Evolutionary conservation across 2,329 filamentous ascomycete species (phyloP).

Genomic region (Cercospora sp.): DNA sequence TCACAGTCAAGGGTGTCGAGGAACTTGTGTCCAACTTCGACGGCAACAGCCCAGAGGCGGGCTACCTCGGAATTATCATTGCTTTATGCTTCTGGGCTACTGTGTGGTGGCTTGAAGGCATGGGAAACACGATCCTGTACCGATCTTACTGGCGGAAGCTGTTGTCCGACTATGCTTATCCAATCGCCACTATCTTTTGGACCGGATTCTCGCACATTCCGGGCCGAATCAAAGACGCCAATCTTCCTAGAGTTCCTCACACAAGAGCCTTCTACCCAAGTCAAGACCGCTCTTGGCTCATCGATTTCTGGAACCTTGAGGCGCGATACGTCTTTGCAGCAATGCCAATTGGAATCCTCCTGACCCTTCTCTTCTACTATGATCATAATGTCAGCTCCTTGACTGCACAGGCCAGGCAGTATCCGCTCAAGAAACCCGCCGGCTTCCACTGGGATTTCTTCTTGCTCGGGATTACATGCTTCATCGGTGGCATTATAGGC

Average conservation of each 20-base stretch:
- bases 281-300: conserved; percentile 48
- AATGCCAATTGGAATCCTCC: conserved; percentile 54
- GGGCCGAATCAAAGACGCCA: conserved; percentile 46
- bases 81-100: conserved; percentile 55
- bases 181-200: conserved; percentile 56
- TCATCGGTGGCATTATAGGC: conserved; percentile 57
- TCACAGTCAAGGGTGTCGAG: conserved; percentile 56
- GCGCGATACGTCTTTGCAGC: conserved; percentile 56
- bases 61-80: conserved; percentile 53
- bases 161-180: conserved; percentile 56
- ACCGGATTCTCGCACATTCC: conserved; percentile 56
- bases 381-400: conserved; percentile 59
- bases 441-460: conserved; percentile 65
- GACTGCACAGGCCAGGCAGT: conserved; percentile 57
- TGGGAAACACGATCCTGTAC: conserved; percentile 50
- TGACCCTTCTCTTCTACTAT: conserved; percentile 58
- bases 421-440: conserved; percentile 58
- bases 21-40: conserved; percentile 56
- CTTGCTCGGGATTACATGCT: conserved; percentile 57
- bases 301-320: conserved; percentile 56
- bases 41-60: conserved; percentile 43
- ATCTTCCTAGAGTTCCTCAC: conserved; percentile 46
- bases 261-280: conserved; percentile 52
- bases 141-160: conserved; percentile 48
- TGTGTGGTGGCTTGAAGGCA: conserved; percentile 52